Evolutionary conservation across 345 rosid species (phyloP), one percentile per base, ranked within the genome.

Genomic region (Euphorbia tirucalli): DNA sequence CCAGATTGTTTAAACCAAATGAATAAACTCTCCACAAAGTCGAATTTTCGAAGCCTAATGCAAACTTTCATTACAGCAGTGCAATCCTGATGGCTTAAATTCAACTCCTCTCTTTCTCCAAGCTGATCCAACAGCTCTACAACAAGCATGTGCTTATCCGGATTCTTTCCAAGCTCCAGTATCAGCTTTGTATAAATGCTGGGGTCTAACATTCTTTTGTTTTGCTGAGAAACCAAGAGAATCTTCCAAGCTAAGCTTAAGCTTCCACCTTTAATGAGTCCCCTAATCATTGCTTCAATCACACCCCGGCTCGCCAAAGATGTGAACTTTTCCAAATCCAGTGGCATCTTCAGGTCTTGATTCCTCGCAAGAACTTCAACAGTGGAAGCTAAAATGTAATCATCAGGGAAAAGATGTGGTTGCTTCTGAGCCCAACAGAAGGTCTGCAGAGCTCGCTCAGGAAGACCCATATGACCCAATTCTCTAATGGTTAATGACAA

Each of bases 31-130:
- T 88, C 96, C 31, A 85, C 93, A 14, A 82, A 65, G 57, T 87
- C 89, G 50, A 89, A 94, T 62, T 73, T 85, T 39, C 79, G 64
- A 11, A 87, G 74, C 77, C 85, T 90, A 58, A 84, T 71, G 69
- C 97, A 85, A 57, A 90, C 80, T 85, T 92, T 94, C 98, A 92
- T 94, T 56, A 92, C 66, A 55, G 92, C 81, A n/a, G 95, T 90
- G 76, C 95, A 88, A 60, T 89, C 92, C 68, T 84, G 92, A 76
- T 83, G 93, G 77, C 77, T 92, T 68, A 92, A 76, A 71, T 43
- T 87, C 68, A 94, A 70, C 30, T 86, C 88, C 61, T 92, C 90
- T 74, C 91, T 83, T 66, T 86, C 87, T 59, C 87, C 83, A 52
- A 94, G 86, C 31, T 92, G 97, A 24, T 87, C 86, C 19, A 92